These are phyloP conservation scores for Pueraria montana DNA, from an alignment of 306 rosid genomes.

Conservation along the genomic window DNA sequence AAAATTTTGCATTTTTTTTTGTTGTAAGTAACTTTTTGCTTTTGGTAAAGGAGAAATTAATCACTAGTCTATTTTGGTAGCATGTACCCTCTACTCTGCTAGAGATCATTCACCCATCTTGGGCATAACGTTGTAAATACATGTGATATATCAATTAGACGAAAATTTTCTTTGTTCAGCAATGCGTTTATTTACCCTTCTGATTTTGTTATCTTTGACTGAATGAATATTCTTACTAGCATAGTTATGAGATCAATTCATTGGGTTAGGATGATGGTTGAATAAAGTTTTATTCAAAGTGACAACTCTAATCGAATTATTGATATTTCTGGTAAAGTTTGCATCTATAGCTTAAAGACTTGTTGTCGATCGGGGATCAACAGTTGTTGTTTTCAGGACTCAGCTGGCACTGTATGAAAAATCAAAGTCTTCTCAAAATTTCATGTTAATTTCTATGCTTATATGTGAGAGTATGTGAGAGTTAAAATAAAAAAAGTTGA, in stretches of 20 bases:
- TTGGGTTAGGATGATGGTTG: background rate
- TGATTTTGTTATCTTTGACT: background rate
- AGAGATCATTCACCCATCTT: background rate
- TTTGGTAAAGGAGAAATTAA: slow-evolving; percentile 38
- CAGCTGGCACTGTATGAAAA: too few species aligned
- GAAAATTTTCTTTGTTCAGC: background rate
- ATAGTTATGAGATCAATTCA: background rate
- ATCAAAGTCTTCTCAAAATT: too few species aligned
- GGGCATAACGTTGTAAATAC: background rate
- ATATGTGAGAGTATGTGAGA: too few species aligned
- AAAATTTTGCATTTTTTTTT: background rate
- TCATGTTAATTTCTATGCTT: too few species aligned
- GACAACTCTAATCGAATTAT: too few species aligned
- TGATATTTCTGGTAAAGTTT: too few species aligned
- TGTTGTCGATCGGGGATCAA: too few species aligned
- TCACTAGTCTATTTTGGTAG: background rate
- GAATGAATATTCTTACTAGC: background rate
- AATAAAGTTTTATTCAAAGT: background rate
- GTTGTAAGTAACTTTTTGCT: slow-evolving; percentile 44
- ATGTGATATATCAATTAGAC: background rate
- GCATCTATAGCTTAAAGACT: too few species aligned
- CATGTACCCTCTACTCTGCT: background rate
- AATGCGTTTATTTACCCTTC: background rate
- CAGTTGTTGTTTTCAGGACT: too few species aligned
- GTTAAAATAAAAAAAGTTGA: too few species aligned